Evolutionary conservation across 164 flowering plant genomes (phyloP), one percentile per base, ranked within the genome.

Genomic region (Nymphaea thermarum): DNA sequence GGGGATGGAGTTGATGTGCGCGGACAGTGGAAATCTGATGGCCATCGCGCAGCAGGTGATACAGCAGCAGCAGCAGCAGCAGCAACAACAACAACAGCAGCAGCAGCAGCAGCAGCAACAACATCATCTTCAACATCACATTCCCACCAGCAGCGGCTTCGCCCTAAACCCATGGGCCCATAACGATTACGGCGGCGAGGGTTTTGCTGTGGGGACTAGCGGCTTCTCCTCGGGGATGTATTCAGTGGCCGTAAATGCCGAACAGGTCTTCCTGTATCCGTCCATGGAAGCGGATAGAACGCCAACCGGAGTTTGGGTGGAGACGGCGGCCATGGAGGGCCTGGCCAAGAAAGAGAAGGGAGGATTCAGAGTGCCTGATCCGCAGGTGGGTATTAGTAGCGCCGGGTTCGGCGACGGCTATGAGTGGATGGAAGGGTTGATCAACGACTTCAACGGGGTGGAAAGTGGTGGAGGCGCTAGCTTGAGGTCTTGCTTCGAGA

Each of bases 11-110:
- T 85, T 86, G 74, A 87, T 87, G 92, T 89, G 98, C 47, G 81
- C 93, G 4, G 98, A 94, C 78, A 94, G 92, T 73, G 98, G 97
- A 43, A 91, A 94, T 66, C 84, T 94, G 64, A 94, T 94, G 98
- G 98, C 98, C 16, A 87, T 94, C 3, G 98, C 97, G 3, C 95
- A 94, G 53, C 98, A 94, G 81, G 89, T 94, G 43, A 89, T 93
- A 63, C 81, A 90, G 53, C 98, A 90, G 65, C 83, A 93, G 70
- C 96, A 90, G 41, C 86, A 87, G 64, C 96, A 87, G 65, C 84
- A 90, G 61, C 85, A 88, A 12, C 89, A 87, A 42, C 87, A 82
- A 5, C 87, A 87, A 61, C 89, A 84, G 44, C 85, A 78, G 4
- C 87, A 79, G 4, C 78, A 90, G 41, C 86, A 87, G 64, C 96